phyloP scores from a whole-genome alignment of 2,329 filamentous ascomycete species.

The Pseudogymnoascus pannorum region DNA sequence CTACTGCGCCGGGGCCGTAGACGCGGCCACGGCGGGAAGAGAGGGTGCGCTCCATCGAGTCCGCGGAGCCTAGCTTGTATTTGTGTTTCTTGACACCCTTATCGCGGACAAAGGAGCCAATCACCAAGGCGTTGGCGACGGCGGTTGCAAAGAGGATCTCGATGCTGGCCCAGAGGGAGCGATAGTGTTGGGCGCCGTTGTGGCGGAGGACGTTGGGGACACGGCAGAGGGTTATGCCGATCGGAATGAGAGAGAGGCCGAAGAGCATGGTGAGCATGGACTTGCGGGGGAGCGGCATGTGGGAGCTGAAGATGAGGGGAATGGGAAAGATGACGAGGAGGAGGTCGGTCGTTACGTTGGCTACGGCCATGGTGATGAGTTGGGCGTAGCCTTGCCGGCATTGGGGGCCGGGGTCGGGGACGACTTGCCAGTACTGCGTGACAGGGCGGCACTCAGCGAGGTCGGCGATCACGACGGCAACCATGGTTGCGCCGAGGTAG shows the following conservation, averaged over 20 bases:
- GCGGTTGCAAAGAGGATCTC: conserved; percentile 85
- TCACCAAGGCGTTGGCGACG: conserved; percentile 79
- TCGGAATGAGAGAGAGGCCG: conserved; percentile 72
- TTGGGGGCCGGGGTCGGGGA: conserved; percentile 75
- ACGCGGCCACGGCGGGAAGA: conserved; percentile 31
- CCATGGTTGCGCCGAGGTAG: conserved; percentile 70
- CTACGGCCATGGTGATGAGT: conserved; percentile 80
- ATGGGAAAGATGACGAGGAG: conserved; percentile 84
- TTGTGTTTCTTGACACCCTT: conserved; percentile 83
- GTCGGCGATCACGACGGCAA: conserved; percentile 73
- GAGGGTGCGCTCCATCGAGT: conserved; percentile 50
- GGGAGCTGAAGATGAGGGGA: conserved; percentile 73
- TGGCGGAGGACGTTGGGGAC: conserved; percentile 68
- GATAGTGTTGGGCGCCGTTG: conserved; percentile 72
- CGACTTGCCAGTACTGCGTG: conserved; percentile 67
- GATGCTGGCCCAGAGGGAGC: conserved; percentile 80
- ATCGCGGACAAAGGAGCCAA: conserved; percentile 89
- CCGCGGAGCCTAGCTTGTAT: conserved; percentile 58
- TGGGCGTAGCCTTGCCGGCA: conserved; percentile 86
- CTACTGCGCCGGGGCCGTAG: conserved; percentile 30
- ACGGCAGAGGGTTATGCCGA: conserved; percentile 72
- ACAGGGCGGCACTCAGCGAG: conserved; percentile 78
- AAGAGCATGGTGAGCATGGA: conserved; percentile 73
- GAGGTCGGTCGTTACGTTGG: conserved; percentile 83
- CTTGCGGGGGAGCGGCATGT: conserved; percentile 72